phyloP scores from a whole-genome alignment of 2,329 filamentous ascomycete genomes.

The Trichoderma citrinoviride region DNA sequence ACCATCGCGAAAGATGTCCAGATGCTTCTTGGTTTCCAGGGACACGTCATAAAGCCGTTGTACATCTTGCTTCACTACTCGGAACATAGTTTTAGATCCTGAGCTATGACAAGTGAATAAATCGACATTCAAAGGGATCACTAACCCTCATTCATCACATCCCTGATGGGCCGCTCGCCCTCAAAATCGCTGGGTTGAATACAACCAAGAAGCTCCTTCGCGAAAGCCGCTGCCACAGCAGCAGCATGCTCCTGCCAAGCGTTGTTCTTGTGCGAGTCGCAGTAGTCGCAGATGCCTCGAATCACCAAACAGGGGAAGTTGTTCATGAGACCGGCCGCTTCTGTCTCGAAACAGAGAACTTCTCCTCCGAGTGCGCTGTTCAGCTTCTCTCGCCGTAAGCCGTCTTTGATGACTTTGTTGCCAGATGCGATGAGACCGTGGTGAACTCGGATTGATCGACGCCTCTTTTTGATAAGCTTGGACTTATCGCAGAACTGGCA shows the following conservation, averaged over 20 bases:
- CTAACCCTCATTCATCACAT: background rate
- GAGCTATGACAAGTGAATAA: background rate
- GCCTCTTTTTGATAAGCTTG: background rate
- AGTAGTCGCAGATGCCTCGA: constrained; percentile 39
- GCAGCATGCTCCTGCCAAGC: constrained; percentile 38
- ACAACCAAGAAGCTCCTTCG: constrained; percentile 25
- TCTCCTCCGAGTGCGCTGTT: background rate
- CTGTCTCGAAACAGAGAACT: constrained; percentile 29
- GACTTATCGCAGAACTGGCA: background rate
- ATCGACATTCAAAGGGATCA: background rate
- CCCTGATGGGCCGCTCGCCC: background rate
- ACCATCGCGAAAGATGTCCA: background rate
- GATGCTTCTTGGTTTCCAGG: background rate
- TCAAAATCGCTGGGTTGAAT: background rate
- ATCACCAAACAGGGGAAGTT: constrained; percentile 34
- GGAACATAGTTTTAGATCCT: background rate
- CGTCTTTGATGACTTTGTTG: constrained; percentile 26
- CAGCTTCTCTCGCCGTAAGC: constrained; percentile 15
- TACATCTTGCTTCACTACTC: background rate
- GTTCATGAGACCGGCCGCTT: constrained; percentile 26
- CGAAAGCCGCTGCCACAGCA: constrained; percentile 32
- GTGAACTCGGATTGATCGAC: constrained; percentile 18
- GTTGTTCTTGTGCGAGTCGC: constrained; percentile 40
- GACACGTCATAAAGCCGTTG: background rate
- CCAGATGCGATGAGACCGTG: constrained; percentile 30